phyloP scores from a whole-genome alignment of 352 stramenopile species.

The Phytophthora idaei region DNA sequence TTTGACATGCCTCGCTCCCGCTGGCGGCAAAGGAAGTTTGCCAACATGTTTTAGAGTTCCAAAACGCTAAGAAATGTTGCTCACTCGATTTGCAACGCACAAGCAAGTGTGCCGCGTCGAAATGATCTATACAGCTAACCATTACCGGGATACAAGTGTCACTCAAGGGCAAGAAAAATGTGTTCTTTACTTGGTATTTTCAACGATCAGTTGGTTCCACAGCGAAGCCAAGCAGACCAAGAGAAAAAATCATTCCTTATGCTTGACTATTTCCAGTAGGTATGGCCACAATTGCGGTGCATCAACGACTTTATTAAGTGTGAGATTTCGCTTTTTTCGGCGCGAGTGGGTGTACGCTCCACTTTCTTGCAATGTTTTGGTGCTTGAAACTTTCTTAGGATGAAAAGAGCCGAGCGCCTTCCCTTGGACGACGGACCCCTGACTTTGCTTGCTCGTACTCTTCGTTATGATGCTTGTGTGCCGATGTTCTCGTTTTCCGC shows the following conservation, averaged over 20 bases:
- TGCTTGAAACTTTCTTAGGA: constrained; percentile 7
- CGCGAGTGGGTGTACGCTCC: constrained; percentile 3
- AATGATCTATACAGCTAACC: constrained; percentile 2
- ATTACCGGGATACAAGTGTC: too few species aligned
- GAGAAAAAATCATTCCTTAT: too few species aligned
- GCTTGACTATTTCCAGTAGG: too few species aligned
- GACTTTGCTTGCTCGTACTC: constrained; percentile 5
- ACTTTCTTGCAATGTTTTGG: constrained; percentile 19
- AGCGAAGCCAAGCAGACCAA: too few species aligned
- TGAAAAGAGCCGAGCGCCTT: not conserved
- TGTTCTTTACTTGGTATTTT: too few species aligned
- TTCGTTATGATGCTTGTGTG: not conserved
- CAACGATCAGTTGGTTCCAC: too few species aligned
- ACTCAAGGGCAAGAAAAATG: too few species aligned
- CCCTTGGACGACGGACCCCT: not conserved
- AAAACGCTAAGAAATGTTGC: constrained; percentile 1
- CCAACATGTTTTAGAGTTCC: too few species aligned
- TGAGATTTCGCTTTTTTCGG: constrained; percentile 20
- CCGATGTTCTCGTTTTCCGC: constrained; percentile 9
- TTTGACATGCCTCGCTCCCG: constrained; percentile 1
- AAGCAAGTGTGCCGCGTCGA: constrained; percentile 1
- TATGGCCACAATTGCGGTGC: too few species aligned
- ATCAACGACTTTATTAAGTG: not conserved
- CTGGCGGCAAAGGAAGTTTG: too few species aligned
- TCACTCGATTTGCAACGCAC: not conserved